Base-by-base conservation (phyloP, 306 rosid species). In the Chamaecrista fasciculata region DNA sequence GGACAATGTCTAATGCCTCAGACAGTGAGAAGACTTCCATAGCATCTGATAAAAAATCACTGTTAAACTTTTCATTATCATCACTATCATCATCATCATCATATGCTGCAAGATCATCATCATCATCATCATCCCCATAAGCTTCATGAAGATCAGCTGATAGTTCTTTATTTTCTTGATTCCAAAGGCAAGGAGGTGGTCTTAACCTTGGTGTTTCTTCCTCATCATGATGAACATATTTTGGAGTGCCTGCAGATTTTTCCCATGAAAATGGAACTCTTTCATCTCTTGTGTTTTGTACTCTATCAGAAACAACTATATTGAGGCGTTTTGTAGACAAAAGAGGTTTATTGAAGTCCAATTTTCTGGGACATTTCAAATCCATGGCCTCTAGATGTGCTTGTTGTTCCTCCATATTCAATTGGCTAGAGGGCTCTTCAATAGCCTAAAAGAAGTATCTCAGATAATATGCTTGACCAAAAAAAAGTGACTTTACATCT, bases 201-300 rank as follows among this genome's bases (percentile, higher is more conserved):
- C 80, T 81, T 8, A 71, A 87, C 24, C 89, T 85, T 1, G 95
- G 96, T 0, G 89, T 82, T 60, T 39, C 69, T 40, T 12, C 69
- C 4, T 55, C 83, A 2, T 67, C 14, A 19, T 60, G 68, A 4
- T 69, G 67, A 1, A n/a, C 31, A 31, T 83, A 79, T 70, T 85
- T 93, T 1, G 96, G 93, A 66, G 85, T 90, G 1, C 97, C 94
- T 0, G 98, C 84, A 50, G 83, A 81, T 80, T 73, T 78, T 66
- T 93, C 98, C 96, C 94, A 93, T 0, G 94, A 90, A 76, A 93
- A 93, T 4, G 98, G 98, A 73, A 93, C 77, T 47, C 91, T 63
- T 16, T 83, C 79, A 55, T 83, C 78, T 44, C 83, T 85, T 11
- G 86, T 24, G 8, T 44, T 78, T 52, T 62, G 64, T 6, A 53